phyloP scores from a whole-genome alignment of 2,329 filamentous ascomycete species.

The Ascosphaera apis region DNA sequence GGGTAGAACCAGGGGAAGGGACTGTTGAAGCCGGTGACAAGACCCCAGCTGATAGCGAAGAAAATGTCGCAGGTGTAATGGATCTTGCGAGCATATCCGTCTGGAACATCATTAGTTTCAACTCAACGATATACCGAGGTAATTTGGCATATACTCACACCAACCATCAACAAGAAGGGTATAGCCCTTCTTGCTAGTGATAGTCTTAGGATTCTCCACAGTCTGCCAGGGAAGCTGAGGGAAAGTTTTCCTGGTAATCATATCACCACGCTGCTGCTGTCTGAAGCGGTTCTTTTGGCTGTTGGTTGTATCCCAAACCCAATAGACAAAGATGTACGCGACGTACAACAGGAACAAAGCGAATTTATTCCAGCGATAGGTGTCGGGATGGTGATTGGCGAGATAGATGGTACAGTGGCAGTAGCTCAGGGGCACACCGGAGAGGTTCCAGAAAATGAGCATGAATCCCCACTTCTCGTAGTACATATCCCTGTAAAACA shows the following conservation, averaged over 20 bases:
- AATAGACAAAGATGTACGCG: conserved; percentile 65
- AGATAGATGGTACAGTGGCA: conserved; percentile 85
- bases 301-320: conserved; percentile 81
- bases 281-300: conserved; percentile 88
- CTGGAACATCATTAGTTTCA: conserved; percentile 11
- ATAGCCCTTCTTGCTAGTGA: conserved; percentile 49
- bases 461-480: conserved; percentile 95
- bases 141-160: conserved; percentile 28
- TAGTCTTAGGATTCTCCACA: conserved; percentile 56
- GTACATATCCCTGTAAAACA: conserved; percentile 56
- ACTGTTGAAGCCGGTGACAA: conserved; percentile 60
- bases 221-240: conserved; percentile 79
- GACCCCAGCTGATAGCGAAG: conserved; percentile 54
- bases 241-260: conserved; percentile 52
- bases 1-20: conserved; percentile 84
- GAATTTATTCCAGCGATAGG: conserved; percentile 53
- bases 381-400: conserved; percentile 55
- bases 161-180: conserved; percentile 66
- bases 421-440: conserved; percentile 74
- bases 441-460: conserved; percentile 94
- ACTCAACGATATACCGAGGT: conserved; percentile 3
- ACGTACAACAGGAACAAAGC: conserved; percentile 41
- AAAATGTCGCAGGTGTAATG: conserved; percentile 64
- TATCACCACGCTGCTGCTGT: conserved; percentile 44
- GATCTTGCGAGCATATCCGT: conserved; percentile 53